Conservation (phyloP, 257 asterid genomes). For the Gentiana dahurica region DNA sequence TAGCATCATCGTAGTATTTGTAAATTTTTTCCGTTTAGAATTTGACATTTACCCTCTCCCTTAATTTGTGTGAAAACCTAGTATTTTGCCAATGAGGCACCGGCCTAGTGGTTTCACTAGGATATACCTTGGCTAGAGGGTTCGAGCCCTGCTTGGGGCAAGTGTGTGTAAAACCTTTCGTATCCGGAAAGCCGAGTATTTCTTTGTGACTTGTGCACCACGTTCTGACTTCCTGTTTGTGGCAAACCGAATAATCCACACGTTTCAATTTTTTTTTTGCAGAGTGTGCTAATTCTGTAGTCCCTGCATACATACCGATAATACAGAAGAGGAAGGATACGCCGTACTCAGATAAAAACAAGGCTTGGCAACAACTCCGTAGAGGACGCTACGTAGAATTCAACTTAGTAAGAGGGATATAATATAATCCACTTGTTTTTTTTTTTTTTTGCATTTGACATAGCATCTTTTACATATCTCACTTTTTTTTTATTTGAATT, state of each 20-base stretch:
- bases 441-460: not conserved
- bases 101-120: too few species aligned
- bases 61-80: too few species aligned
- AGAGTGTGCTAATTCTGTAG: slow-evolving; percentile 94
- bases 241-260: too few species aligned
- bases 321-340: slow-evolving; percentile 77
- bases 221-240: too few species aligned
- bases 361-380: slow-evolving; percentile 93
- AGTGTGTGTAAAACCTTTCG: too few species aligned
- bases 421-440: not conserved
- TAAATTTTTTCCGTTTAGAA: too few species aligned
- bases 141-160: too few species aligned
- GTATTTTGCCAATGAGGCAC: too few species aligned
- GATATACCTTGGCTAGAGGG: too few species aligned
- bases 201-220: not conserved
- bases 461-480: slow-evolving; percentile 8
- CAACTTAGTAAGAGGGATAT: slow-evolving; percentile 53
- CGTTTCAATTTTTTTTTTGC: slow-evolving; percentile 22
- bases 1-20: too few species aligned
- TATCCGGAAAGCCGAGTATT: too few species aligned
- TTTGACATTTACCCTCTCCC: too few species aligned
- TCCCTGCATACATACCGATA: slow-evolving; percentile 88
- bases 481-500: not conserved
- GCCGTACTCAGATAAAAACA: slow-evolving; percentile 61
- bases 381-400: slow-evolving; percentile 97